These are phyloP conservation scores for Lachnellula occidentalis DNA, from an alignment of 2,329 filamentous ascomycete genomes.

Conservation along the genomic window DNA sequence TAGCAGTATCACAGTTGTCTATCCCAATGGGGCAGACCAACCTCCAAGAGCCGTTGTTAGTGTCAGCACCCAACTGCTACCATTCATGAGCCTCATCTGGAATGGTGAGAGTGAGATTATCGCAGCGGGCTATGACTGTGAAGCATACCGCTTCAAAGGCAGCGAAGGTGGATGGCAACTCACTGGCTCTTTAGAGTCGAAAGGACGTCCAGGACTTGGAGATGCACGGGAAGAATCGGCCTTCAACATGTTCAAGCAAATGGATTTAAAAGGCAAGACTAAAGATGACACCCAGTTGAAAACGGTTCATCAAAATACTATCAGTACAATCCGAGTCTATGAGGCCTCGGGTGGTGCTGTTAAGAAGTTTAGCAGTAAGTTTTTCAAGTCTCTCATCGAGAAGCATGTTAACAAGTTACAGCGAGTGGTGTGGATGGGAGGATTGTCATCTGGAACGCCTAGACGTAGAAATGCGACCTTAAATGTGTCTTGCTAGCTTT, in stretches of 20 bases:
- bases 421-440: conserved; percentile 79
- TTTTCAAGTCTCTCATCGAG: conserved; percentile 2
- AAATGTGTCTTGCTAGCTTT: not conserved
- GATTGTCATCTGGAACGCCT: conserved; percentile 71
- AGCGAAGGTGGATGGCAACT: conserved; percentile 77
- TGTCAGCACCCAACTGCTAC: conserved; percentile 82
- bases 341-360: conserved; percentile 60
- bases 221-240: conserved; percentile 81
- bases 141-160: conserved; percentile 85
- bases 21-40: conserved; percentile 85
- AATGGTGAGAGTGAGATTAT: conserved; percentile 88
- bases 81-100: conserved; percentile 92
- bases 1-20: conserved; percentile 93
- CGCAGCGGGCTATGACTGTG: conserved; percentile 84
- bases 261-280: conserved; percentile 93
- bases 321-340: conserved; percentile 76
- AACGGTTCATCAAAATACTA: conserved; percentile 95
- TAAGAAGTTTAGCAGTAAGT: conserved; percentile 80
- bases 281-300: conserved; percentile 92
- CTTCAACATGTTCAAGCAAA: conserved; percentile 96
- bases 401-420: conserved; percentile 37
- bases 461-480: conserved; percentile 27
- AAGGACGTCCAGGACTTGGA: conserved; percentile 33
- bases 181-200: conserved; percentile 76
- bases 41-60: conserved; percentile 86